Conservation (phyloP, 169 alveolate genomes). For the Eimeria acervulina region DNA sequence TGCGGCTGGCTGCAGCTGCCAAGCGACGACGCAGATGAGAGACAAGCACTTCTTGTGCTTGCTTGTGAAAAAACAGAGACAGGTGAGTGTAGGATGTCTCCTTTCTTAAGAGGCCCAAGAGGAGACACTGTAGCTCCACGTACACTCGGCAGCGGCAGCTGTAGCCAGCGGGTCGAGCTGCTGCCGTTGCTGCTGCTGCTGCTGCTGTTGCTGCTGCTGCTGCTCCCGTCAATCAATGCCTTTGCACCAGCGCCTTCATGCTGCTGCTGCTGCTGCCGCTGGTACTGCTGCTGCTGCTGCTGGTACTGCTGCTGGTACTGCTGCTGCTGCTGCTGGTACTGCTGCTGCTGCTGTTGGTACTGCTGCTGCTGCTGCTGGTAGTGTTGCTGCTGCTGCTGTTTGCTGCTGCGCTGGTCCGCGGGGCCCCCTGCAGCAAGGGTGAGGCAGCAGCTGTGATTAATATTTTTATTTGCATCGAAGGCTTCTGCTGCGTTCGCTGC, state of each 20-base stretch:
- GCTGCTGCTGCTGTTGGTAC: too few species aligned
- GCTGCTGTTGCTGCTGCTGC: conserved; percentile 11
- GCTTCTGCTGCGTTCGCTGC: not conserved
- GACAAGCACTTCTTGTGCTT: conserved; percentile 3
- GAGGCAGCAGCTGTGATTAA: not conserved
- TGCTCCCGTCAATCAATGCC: not conserved
- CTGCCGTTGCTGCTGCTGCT: conserved; percentile 17
- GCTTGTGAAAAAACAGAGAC: conserved; percentile 47
- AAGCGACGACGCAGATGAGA: conserved; percentile 1
- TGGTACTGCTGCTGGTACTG: not conserved
- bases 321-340: too few species aligned
- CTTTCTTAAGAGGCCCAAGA: not conserved
- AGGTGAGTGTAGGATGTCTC: conserved; percentile 1
- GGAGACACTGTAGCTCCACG: not conserved
- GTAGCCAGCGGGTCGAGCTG: conserved; percentile 5
- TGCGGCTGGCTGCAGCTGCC: conserved; percentile 72
- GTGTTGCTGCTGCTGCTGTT: too few species aligned
- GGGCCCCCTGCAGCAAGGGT: not conserved
- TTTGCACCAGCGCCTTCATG: too few species aligned
- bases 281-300: not conserved
- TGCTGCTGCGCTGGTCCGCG: not conserved
- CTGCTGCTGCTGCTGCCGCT: not conserved
- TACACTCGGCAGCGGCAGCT: not conserved
- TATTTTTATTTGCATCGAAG: not conserved
- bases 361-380: not conserved